Base-by-base conservation (phyloP, 257 asterid genomes). In the Solanum clarkiae region DNA sequence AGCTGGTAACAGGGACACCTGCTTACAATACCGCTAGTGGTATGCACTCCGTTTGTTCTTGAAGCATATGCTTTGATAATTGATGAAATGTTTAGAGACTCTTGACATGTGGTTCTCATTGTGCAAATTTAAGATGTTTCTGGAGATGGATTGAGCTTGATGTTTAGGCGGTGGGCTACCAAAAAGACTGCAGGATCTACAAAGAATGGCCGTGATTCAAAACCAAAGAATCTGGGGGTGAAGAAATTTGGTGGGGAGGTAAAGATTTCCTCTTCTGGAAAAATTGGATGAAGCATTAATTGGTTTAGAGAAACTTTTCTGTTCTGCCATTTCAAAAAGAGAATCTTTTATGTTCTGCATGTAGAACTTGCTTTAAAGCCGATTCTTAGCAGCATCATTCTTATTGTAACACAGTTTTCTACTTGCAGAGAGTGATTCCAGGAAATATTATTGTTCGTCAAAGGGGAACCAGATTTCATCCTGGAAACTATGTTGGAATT, bases 241-340 rank as follows among this genome's bases (percentile, higher is more conserved):
- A 96, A 95, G 85, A 95, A 96, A 91, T 96, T 94, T 77, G 99
- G 98, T 26, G 99, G 98, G 84, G 96, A 96, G 98, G 98, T 93
- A 90, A 68, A 29, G 14, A 36, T 26, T 22, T 81, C 95, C 88
- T 94, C 99, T 77, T 77, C 9, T 14, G 3, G 49, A 29, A 79
- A 49, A 53, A 79, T 16, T 40, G 24, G 49, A 53, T 79, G 66
- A 29, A 79, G 47, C 49, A 53, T 29, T 53, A 51, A 79, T 79
- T 0, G 11, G 65, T 53, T 53, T 5, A 15, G 63, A 77, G 47
- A 51, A 77, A 8, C 0, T 49, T 47, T 75, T 6, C n/a, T 40
- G 0, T 66, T 66, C 22, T 0, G 7, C 47, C 7, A 66, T 66
- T 15, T 66, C 22, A 66, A 0, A 66, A 66, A 53, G 65, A 79